Conservation (phyloP, 768 basidiomycete genomes). For the Termitomyces titanicus region DNA sequence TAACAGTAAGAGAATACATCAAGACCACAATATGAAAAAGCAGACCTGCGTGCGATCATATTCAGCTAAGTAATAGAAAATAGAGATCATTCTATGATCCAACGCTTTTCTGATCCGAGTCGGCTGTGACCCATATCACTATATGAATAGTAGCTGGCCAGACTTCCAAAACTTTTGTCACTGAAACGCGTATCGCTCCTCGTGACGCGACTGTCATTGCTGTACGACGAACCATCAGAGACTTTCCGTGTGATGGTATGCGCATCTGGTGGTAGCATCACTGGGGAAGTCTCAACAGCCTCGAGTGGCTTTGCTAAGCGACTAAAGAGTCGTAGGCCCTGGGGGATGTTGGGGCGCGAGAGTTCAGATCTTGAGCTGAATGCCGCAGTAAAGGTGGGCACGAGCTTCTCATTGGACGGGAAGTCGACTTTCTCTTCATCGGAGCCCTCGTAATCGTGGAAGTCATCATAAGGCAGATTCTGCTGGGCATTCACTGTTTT, state of each 20-base stretch:
- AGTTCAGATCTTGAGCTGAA: conserved; percentile 32
- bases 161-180: conserved; percentile 36
- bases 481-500: conserved; percentile 53
- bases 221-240: conserved; percentile 27
- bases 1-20: background rate
- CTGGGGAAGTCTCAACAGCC: conserved; percentile 18
- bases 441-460: conserved; percentile 30
- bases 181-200: conserved; percentile 35
- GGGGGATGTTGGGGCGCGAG: conserved; percentile 33
- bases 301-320: conserved; percentile 38
- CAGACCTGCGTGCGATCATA: background rate
- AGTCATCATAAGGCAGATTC: conserved; percentile 35
- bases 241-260: conserved; percentile 28
- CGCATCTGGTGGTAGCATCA: conserved; percentile 30
- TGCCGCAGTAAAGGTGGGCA: conserved; percentile 51
- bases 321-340: conserved; percentile 49
- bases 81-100: conserved; percentile 51
- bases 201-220: conserved; percentile 16
- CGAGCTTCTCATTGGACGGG: conserved; percentile 46
- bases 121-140: conserved; percentile 28
- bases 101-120: conserved; percentile 40
- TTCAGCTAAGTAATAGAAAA: background rate
- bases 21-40: background rate
- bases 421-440: conserved; percentile 61
- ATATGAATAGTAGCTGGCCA: conserved; percentile 29